Evolutionary conservation across 768 basidiomycete genomes (phyloP), one percentile per base, ranked within the genome.

Genomic region (Lyophyllum atratum): DNA sequence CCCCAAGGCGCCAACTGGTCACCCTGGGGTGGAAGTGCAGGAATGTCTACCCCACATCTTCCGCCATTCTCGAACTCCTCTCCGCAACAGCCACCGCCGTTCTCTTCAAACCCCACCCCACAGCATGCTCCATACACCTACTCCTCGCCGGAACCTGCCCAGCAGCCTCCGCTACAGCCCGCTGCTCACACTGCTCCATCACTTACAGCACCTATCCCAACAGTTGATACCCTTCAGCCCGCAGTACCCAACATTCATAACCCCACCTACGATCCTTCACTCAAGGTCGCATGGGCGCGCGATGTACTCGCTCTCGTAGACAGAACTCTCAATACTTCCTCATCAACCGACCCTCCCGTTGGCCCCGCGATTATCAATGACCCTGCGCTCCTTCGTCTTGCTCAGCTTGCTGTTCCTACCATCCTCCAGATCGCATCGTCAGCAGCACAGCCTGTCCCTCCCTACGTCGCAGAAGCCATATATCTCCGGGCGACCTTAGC

Each of bases 261-360:
- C 1, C 80, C 86, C 1, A 66, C 66, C 37, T 80, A 82, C 55
- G 85, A 86, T 62, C 87, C 88, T 2, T 67, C 74, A 0, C 77
- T 85, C 42, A 85, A 86, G 63, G 70, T 96, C 5, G 76, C 81
- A 25, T 98, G 94, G 93, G 84, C 85, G 15, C 80, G 91, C 48
- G 93, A 96, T 60, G 90, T 95, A 54, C 70, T 95, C 55, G 83
- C 85, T 64, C 84, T 95, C 56, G 84, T 92, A 53, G 90, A 95
- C 52, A 49, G 60, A 73, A 79, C 1, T 74, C 78, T 48, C 33
- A 55, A 62, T 22, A 47, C 67, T 6, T 67, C 73, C 0, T 64
- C 79, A 4, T 70, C 73, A 50, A 70, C 77, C 0, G 84, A 85
- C 42, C 71, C 77, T 1, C 72, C 77, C 0, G 63, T 81, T 1